Evolutionary conservation across 23 red algal species (phyloP).

Genomic region (Gracilaria caudata): DNA sequence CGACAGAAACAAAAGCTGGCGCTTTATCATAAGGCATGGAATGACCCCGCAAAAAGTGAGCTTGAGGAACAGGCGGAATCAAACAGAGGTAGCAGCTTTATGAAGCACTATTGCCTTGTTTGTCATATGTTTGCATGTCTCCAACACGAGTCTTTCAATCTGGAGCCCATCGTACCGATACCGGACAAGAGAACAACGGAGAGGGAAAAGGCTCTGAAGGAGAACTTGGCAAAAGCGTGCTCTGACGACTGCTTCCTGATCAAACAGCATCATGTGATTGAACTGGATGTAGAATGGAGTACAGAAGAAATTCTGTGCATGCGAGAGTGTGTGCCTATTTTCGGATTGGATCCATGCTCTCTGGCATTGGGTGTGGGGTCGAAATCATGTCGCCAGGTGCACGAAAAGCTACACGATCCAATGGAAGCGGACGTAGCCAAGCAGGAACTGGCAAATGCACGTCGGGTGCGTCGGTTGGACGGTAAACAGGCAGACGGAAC

Average conservation of each 20-base stretch:
- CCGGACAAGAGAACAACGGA: slow-evolving; percentile 26
- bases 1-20: neutral
- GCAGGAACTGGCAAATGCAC: slow-evolving; percentile 43
- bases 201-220: slow-evolving; percentile 21
- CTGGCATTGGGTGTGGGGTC: slow-evolving; percentile 42
- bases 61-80: slow-evolving; percentile 30
- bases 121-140: slow-evolving; percentile 64
- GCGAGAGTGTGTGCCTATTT: slow-evolving; percentile 34
- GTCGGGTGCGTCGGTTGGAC: slow-evolving; percentile 13
- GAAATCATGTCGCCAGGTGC: slow-evolving; percentile 37
- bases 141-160: slow-evolving; percentile 45
- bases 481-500: slow-evolving; percentile 5
- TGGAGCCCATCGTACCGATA: slow-evolving; percentile 63
- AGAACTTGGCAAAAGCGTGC: neutral
- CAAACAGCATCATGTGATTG: neutral
- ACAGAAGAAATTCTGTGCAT: slow-evolving; percentile 29
- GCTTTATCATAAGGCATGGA: neutral
- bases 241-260: slow-evolving; percentile 16
- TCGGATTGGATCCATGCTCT: slow-evolving; percentile 47
- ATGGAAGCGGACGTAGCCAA: slow-evolving; percentile 37
- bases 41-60: neutral
- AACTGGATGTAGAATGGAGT: slow-evolving; percentile 7
- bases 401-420: slow-evolving; percentile 34
- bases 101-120: slow-evolving; percentile 58
- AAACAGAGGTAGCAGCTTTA: neutral